Base-by-base conservation (phyloP, 768 basidiomycete species). In the Mycena latifolia region DNA sequence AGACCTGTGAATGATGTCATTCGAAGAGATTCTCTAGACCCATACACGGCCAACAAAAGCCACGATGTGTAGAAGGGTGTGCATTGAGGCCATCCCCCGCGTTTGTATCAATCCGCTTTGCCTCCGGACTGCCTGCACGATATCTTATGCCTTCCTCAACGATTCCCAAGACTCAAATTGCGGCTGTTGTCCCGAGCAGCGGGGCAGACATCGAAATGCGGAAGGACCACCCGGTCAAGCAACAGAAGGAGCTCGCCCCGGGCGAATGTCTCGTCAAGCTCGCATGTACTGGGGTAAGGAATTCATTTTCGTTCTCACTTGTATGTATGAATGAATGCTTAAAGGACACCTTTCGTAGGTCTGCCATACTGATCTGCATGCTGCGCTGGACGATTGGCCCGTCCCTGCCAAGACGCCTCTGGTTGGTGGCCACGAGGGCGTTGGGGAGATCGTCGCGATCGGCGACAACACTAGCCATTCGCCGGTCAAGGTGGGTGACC, bases 281-380 rank as follows among this genome's bases (percentile, higher is more conserved):
- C 73, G 82, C 85, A 37, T 90, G 87, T 79, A 89, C 91, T 8
- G 93, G 93, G 61, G 92, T 69, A 9, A 33, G 6, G 12, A n/a
- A 4, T 35, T 31, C 5, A 8, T 52, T 28, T 51, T 39, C 37
- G 37, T 35, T 14, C 37, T 39, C 6, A 3, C 15, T 3, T 39
- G 15, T 25, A 10, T 22, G 7, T 9, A 35, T 31, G 18, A 9
- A 31, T 41, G 2, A 35, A 12, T 7, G 43, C 47, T 24, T 14
- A 51, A 28, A 22, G 3, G 37, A 20, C 17, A 20, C n/a, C 17
- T 33, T 37, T 35, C 15, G 1, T 28, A 69, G 69, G 69, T 94
- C n/a, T 95, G 94, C 78, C 93, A 94, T 74, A 92, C 91, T 4
- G 94, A 95, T 72, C 84, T 93, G 17, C 94, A 95, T 71, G 90